phyloP scores from a whole-genome alignment of 352 stramenopile genomes.

The Globisporangium apiculatum region DNA sequence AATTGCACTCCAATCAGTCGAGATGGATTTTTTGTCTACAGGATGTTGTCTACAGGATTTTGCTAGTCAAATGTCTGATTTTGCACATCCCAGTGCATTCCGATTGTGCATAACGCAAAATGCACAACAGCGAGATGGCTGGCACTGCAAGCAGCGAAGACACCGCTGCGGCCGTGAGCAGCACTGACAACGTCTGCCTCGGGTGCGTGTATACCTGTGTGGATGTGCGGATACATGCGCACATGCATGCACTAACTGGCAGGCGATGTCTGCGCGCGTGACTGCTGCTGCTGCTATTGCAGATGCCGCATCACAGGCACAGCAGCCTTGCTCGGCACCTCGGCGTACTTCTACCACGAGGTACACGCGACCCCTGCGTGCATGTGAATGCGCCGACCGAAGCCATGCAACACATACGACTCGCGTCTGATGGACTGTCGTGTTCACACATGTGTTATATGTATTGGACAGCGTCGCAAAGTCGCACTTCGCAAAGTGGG shows the following conservation, averaged over 20 bases:
- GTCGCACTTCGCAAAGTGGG: conserved; percentile 27
- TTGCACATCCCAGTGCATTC: too few relatives aligned
- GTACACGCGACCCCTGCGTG: conserved; percentile 9
- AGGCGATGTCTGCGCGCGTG: background rate
- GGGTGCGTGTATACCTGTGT: conserved; percentile 14
- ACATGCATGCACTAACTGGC: background rate
- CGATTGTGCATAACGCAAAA: too few relatives aligned
- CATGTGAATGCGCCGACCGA: background rate
- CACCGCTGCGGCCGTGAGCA: background rate
- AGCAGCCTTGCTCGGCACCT: conserved; percentile 40
- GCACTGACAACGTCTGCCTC: conserved; percentile 11
- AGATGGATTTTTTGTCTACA: too few relatives aligned
- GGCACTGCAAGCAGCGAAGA: background rate
- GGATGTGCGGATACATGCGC: background rate
- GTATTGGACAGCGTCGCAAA: conserved; percentile 27
- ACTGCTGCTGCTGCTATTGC: conserved; percentile 1
- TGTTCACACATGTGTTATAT: background rate
- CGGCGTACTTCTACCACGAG: conserved; percentile 51
- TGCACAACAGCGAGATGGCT: too few relatives aligned
- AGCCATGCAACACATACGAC: too few relatives aligned
- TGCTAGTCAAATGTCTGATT: too few relatives aligned
- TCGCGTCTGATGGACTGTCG: too few relatives aligned
- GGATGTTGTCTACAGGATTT: too few relatives aligned
- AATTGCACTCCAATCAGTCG: too few relatives aligned
- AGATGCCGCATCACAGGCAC: conserved; percentile 58